A percentile compares a stretch with the other conserved stretches of the same genome.
These are phyloP conservation scores for Syncephalastrum racemosum DNA, from an alignment of 371 early-diverging fungal genomes.

Conservation along the genomic window DNA sequence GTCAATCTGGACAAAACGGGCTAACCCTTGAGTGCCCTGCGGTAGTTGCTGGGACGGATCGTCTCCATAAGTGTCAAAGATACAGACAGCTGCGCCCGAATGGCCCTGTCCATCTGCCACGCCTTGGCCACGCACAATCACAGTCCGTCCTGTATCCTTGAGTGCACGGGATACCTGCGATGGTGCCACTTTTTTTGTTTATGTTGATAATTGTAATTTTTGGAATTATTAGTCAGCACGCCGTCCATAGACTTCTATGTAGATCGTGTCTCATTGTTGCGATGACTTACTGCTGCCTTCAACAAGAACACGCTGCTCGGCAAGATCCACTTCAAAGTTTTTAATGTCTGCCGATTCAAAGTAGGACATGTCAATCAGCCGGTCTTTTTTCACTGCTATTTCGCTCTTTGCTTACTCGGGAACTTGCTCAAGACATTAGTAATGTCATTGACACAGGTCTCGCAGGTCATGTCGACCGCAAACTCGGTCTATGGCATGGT, in stretches of 20 bases:
- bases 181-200: constrained; percentile 54
- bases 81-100: constrained; percentile 86
- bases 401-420: constrained; percentile 46
- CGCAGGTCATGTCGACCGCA: constrained; percentile 84
- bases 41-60: constrained; percentile 35
- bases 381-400: not conserved
- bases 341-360: constrained; percentile 39
- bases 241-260: not conserved
- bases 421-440: constrained; percentile 52
- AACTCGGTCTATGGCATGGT: constrained; percentile 60
- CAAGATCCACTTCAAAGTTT: constrained; percentile 57
- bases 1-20: constrained; percentile 78
- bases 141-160: constrained; percentile 68
- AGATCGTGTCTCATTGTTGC: not conserved
- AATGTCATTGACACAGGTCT: constrained; percentile 70
- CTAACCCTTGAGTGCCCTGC: constrained; percentile 68
- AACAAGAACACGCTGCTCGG: constrained; percentile 60
- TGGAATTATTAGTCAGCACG: constrained; percentile 16
- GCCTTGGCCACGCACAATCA: constrained; percentile 77
- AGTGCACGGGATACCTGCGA: constrained; percentile 60
- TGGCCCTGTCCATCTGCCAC: constrained; percentile 56
- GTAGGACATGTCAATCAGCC: constrained; percentile 1
- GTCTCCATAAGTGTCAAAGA: constrained; percentile 68
- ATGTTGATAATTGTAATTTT: not conserved
- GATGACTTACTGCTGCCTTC: constrained; percentile 57